Evolutionary conservation across 2,329 filamentous ascomycete genomes (phyloP).

Genomic region (Fusarium scirpi): DNA sequence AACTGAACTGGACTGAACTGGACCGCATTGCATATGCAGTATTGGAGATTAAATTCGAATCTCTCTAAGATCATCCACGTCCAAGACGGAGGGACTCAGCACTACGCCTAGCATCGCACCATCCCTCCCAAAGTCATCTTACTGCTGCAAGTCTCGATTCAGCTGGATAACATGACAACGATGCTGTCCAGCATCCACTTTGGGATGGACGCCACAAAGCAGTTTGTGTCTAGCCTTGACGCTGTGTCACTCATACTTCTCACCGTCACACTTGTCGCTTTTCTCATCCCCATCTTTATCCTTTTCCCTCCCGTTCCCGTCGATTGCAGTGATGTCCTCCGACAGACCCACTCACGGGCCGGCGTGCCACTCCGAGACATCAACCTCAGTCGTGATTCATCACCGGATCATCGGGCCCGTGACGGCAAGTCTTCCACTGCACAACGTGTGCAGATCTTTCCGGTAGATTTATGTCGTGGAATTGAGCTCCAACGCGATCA

Average conservation of each 20-base stretch:
- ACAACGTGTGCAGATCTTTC: constrained; percentile 81
- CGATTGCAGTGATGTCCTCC: constrained; percentile 64
- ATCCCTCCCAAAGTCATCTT: constrained; percentile 18
- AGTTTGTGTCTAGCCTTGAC: constrained; percentile 47
- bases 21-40: constrained; percentile 13
- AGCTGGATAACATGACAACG: constrained; percentile 39
- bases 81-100: background rate
- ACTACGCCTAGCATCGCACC: constrained; percentile 9
- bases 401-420: constrained; percentile 37
- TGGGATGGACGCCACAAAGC: constrained; percentile 30
- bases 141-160: constrained; percentile 29
- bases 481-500: constrained; percentile 76
- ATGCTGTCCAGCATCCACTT: constrained; percentile 33
- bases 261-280: constrained; percentile 60
- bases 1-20: background rate
- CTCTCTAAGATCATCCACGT: background rate
- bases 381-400: constrained; percentile 51
- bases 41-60: constrained; percentile 14
- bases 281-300: constrained; percentile 65
- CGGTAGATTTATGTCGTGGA: constrained; percentile 83
- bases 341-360: constrained; percentile 65
- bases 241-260: constrained; percentile 55
- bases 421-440: constrained; percentile 47
- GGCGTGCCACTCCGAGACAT: constrained; percentile 56
- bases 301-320: constrained; percentile 67